phyloP scores from a whole-genome alignment of 306 rosid species.

The Cucurbita pepo region DNA sequence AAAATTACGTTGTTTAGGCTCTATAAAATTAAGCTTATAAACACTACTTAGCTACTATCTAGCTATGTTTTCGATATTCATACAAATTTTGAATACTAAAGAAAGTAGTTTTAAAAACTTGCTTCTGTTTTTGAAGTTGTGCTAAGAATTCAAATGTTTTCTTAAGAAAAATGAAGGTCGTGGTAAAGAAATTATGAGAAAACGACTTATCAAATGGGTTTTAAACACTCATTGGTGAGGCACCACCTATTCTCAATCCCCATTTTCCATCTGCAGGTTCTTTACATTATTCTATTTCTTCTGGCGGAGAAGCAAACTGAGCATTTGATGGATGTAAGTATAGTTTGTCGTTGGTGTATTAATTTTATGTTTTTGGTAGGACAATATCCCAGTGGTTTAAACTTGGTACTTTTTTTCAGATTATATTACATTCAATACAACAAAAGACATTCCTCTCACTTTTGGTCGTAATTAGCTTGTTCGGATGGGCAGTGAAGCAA shows the following conservation, averaged over 20 bases:
- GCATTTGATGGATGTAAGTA: constrained; percentile 57
- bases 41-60: too few relatives aligned
- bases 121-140: too few relatives aligned
- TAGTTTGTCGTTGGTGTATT: background rate
- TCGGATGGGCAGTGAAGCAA: constrained; percentile 97
- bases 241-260: too few relatives aligned
- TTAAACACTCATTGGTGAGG: too few relatives aligned
- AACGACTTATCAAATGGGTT: too few relatives aligned
- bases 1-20: background rate
- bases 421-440: constrained; percentile 32
- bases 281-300: constrained; percentile 64
- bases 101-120: too few relatives aligned
- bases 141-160: too few relatives aligned
- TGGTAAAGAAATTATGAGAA: too few relatives aligned
- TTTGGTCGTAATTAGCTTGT: constrained; percentile 39
- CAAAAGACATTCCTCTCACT: constrained; percentile 32
- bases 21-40: background rate
- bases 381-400: constrained; percentile 2
- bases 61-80: too few relatives aligned
- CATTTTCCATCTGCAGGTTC: constrained; percentile 45
- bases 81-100: too few relatives aligned
- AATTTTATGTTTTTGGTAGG: background rate
- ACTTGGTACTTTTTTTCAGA: constrained; percentile 40
- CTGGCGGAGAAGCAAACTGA: constrained; percentile 48
- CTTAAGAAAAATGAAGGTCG: too few relatives aligned